These are phyloP conservation scores for Corymbia calophylla DNA, from an alignment of 441 rosid species.

Conservation along the genomic window DNA sequence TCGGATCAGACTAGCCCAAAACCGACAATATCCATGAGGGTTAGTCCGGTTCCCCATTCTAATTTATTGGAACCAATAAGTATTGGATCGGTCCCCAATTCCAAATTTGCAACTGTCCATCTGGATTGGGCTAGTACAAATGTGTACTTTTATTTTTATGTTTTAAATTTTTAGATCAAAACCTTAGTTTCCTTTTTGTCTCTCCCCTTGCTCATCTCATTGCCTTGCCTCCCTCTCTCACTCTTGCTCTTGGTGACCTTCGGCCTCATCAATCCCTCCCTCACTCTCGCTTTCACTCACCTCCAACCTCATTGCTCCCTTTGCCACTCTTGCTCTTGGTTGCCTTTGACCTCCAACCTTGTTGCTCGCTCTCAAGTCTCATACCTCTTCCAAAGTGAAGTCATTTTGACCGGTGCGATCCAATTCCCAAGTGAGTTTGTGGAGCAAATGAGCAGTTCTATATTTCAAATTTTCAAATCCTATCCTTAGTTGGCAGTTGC, in stretches of 20 bases:
- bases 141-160: too few relatives aligned
- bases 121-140: fast-evolving
- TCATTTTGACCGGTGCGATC: background rate
- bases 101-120: fast-evolving
- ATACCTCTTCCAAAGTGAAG: fast-evolving
- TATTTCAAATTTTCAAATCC: too few relatives aligned
- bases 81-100: fast-evolving
- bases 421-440: too few relatives aligned
- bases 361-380: background rate
- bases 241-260: background rate
- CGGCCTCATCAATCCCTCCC: background rate
- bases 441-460: fast-evolving
- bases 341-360: background rate
- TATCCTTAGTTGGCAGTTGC: background rate
- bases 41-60: fast-evolving
- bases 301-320: background rate
- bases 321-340: background rate
- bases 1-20: fast-evolving
- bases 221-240: background rate
- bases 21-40: background rate
- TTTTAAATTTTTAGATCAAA: background rate
- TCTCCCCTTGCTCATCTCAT: background rate
- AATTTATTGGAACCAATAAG: too few relatives aligned
- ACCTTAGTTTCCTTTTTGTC: background rate
- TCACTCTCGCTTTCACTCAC: background rate